Percentiles rank a stretch among this genome's conserved stretches.
Conservation (phyloP, 768 basidiomycete genomes). For the Mrakia gelida region DNA sequence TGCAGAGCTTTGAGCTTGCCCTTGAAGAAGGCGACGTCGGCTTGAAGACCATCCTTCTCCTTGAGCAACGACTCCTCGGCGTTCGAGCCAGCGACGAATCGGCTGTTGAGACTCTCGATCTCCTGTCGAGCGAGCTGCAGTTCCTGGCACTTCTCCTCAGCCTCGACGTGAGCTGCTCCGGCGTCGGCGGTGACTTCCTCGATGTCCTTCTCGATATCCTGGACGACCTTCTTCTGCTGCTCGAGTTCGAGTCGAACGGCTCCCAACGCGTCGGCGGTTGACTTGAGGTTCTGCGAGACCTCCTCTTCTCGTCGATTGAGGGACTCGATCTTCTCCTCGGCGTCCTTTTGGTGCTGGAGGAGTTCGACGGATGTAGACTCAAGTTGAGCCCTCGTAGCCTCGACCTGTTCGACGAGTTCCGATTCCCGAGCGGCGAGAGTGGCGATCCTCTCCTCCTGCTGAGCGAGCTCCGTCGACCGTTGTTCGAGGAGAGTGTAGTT, state of each 20-base stretch:
- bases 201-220: neutral
- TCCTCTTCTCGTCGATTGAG: neutral
- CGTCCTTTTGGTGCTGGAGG: neutral
- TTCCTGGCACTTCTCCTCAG: neutral
- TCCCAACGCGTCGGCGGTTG: neutral
- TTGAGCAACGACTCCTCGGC: conserved; percentile 6
- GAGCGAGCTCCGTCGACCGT: neutral
- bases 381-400: neutral
- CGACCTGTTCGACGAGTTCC: neutral
- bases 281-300: neutral
- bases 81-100: neutral
- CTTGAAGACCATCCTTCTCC: neutral
- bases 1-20: neutral
- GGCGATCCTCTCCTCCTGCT: conserved; percentile 15
- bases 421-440: neutral
- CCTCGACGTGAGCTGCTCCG: conserved; percentile 1
- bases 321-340: neutral
- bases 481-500: neutral
- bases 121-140: neutral
- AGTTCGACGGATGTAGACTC: neutral
- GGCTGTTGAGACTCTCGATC: neutral
- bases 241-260: neutral
- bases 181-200: neutral
- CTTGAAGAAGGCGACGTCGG: neutral
- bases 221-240: neutral